Base-by-base conservation (phyloP, 441 rosid genomes). In the Daphne laureola region DNA sequence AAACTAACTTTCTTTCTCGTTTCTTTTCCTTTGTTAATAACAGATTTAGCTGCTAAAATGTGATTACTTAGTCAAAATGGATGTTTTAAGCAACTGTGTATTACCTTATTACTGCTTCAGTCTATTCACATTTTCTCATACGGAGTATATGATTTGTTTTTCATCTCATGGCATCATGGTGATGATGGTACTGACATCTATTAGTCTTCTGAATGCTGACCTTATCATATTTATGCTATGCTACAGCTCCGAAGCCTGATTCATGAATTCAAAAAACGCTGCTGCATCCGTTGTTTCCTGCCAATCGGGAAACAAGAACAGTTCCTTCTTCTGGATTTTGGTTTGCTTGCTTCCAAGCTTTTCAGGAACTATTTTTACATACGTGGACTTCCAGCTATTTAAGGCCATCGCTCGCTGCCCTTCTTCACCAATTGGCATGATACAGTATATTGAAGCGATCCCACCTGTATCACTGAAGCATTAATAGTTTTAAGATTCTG, bases 201-300 rank as follows among this genome's bases (percentile, higher is more conserved):
- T 31, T 7, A 31, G 11, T 5, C 38, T 31, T 7, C 38, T 31
- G 38, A 31, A 6, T 31, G 38, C 38, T 31, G 38, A 9, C 38
- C 11, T 31, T 31, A 7, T 31, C 11, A 31, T 9, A 31, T 31
- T 57, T 47, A 9, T 54, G 51, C 36, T 58, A 23, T 59, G 35
- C 43, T 78, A 67, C 88, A 92, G 97, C 80, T 77, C 74, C 64
- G 64, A 64, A 66, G 65, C 67, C 59, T 70, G 72, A 68, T 89
- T 86, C 79, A 92, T 92, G 98, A 88, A 76, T 84, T 84, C 86
- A 74, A 78, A 59, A 72, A 67, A 69, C 65, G 46, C 76, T 72
- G 92, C 66, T 69, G 77, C 80, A 83, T 75, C 77, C 54, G 51
- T 63, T 63, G 98, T 89, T 92, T 92, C 98, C 98, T 92, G 95